These are phyloP conservation scores for Ustilago cynodontis DNA, from an alignment of 1,284 basidiomycete species.

Conservation along the genomic window DNA sequence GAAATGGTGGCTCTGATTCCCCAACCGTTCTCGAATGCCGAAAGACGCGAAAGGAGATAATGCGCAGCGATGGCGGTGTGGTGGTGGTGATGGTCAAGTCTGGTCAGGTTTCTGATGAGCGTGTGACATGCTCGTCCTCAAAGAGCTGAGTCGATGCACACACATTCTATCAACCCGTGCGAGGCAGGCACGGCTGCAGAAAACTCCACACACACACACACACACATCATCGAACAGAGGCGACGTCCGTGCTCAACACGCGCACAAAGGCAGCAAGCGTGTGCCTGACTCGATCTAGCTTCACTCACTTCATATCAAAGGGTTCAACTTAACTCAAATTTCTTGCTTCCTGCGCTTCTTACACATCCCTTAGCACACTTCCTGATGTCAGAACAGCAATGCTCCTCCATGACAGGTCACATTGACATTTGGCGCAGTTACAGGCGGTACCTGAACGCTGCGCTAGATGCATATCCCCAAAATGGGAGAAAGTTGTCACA, in stretches of 20 bases:
- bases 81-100: background rate
- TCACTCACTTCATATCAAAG: background rate
- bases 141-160: constrained; percentile 7
- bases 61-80: background rate
- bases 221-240: background rate
- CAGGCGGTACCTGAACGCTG: too few relatives aligned
- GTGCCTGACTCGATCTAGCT: background rate
- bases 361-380: background rate
- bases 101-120: too few relatives aligned
- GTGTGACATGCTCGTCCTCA: background rate
- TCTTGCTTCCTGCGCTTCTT: background rate
- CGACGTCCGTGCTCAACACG: constrained; percentile 6
- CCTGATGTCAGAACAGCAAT: too few relatives aligned
- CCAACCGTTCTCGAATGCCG: background rate
- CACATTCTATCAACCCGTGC: background rate
- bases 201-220: constrained; percentile 10
- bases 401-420: background rate
- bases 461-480: too few relatives aligned
- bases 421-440: background rate
- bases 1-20: background rate
- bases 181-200: constrained; percentile 4
- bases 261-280: background rate
- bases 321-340: background rate
- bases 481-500: too few relatives aligned
- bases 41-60: background rate